Evolutionary conservation across 2,329 filamentous ascomycete genomes (phyloP).

Genomic region (Aspergillus niger): DNA sequence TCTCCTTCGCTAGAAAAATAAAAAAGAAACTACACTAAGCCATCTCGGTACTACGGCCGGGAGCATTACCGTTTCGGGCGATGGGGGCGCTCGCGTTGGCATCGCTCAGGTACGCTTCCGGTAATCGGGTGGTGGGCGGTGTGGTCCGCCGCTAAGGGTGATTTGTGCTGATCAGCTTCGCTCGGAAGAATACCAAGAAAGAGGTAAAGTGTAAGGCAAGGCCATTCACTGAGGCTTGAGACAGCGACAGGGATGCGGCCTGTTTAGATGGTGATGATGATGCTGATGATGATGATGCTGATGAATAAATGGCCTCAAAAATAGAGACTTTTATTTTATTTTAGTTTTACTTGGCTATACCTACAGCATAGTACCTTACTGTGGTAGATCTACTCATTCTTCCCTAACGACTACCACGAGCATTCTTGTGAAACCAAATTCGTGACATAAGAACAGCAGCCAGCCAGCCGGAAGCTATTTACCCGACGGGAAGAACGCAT

Average conservation of each 20-base stretch:
- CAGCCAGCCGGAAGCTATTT: constrained; percentile 3
- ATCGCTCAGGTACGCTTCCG: constrained; percentile 6
- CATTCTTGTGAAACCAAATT: not conserved
- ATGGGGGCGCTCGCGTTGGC: not conserved
- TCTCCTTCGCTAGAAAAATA: too few relatives aligned
- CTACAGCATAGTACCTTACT: too few relatives aligned
- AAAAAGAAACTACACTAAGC: too few relatives aligned
- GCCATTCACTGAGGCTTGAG: not conserved
- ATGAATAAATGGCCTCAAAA: too few relatives aligned
- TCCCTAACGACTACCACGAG: too few relatives aligned
- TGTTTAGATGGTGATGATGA: not conserved
- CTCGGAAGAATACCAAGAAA: constrained; percentile 4
- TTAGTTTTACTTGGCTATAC: too few relatives aligned
- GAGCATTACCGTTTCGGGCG: constrained; percentile 14
- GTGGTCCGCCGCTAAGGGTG: constrained; percentile 7
- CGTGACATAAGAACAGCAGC: not conserved
- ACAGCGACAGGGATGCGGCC: not conserved
- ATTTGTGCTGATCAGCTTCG: constrained; percentile 9
- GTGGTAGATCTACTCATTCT: too few relatives aligned
- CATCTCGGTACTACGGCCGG: constrained; percentile 5
- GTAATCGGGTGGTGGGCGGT: constrained; percentile 12
- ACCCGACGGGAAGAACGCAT: constrained; percentile 1
- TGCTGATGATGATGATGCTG: too few relatives aligned
- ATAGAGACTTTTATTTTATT: too few relatives aligned
- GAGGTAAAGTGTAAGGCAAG: not conserved